Conservation (phyloP, 805 yeast genomes). For the Metschnikowia henanensis region DNA sequence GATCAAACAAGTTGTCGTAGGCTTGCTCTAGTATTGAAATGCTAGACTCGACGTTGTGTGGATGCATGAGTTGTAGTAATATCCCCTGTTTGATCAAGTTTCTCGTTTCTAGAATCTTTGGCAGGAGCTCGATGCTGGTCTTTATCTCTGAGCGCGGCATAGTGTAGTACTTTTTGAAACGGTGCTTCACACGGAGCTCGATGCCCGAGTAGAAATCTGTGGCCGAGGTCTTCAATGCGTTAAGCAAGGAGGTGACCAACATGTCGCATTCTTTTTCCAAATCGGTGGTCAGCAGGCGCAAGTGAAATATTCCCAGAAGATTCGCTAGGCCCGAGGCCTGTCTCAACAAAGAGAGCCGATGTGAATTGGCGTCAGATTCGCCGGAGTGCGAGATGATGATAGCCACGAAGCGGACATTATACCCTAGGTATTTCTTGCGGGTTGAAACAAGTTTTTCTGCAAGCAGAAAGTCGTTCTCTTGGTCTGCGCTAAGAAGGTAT, state of each 20-base stretch:
- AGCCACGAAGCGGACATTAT: slow-evolving; percentile 22
- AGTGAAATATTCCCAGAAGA: slow-evolving; percentile 30
- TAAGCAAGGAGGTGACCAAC: slow-evolving; percentile 29
- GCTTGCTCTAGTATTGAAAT: slow-evolving; percentile 32
- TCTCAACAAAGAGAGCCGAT: slow-evolving; percentile 26
- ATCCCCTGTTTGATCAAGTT: slow-evolving; percentile 38
- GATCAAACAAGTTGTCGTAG: slow-evolving; percentile 30
- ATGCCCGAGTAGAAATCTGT: slow-evolving; percentile 34
- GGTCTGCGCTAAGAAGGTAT: slow-evolving; percentile 17
- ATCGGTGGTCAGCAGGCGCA: slow-evolving; percentile 12
- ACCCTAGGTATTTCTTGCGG: slow-evolving; percentile 6
- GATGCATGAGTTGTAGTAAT: slow-evolving; percentile 31
- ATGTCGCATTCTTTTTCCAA: slow-evolving; percentile 32
- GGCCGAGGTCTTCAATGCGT: slow-evolving; percentile 29
- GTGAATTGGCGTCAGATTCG: slow-evolving; percentile 19
- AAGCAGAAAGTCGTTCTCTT: slow-evolving; percentile 17
- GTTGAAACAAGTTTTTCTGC: slow-evolving; percentile 7
- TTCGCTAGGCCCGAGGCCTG: slow-evolving; percentile 31
- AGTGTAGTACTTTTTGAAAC: slow-evolving; percentile 38
- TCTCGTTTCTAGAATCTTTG: slow-evolving; percentile 38
- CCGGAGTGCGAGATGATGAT: slow-evolving; percentile 22
- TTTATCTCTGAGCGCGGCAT: slow-evolving; percentile 28
- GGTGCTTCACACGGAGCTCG: slow-evolving; percentile 32
- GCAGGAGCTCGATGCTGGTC: slow-evolving; percentile 33
- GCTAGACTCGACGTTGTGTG: slow-evolving; percentile 34